phyloP scores from a whole-genome alignment of 352 stramenopile species.

The Elongisporangium anandrum region DNA sequence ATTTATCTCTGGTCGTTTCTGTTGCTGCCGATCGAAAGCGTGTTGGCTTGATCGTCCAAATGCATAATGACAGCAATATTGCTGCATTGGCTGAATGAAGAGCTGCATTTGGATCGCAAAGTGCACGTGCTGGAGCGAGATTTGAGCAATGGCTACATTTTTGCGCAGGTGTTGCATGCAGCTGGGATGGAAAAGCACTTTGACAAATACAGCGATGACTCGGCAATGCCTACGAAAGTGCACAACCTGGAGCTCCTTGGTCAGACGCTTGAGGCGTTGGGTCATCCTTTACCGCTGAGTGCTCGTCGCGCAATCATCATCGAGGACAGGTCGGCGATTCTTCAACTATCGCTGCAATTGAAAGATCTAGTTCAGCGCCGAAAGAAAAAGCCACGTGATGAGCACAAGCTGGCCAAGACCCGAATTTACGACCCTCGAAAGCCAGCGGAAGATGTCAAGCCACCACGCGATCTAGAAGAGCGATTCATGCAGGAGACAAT shows the following conservation, averaged over 20 bases:
- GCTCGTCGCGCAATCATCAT: constrained; percentile 58
- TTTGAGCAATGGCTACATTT: constrained; percentile 63
- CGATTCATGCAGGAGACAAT: constrained; percentile 41
- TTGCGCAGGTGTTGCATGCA: constrained; percentile 53
- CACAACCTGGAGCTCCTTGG: constrained; percentile 59
- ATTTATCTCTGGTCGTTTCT: constrained; percentile 23
- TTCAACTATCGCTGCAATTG: constrained; percentile 58
- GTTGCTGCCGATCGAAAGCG: neutral
- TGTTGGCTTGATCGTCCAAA: neutral
- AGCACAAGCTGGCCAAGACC: neutral
- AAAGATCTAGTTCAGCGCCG: constrained; percentile 42
- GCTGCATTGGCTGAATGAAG: constrained; percentile 64
- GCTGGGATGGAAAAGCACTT: constrained; percentile 43
- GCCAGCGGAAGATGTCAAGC: constrained; percentile 4
- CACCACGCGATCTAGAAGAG: constrained; percentile 43
- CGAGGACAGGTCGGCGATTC: constrained; percentile 45
- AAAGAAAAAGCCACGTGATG: constrained; percentile 11
- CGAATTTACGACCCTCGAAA: neutral
- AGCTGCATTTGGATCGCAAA: constrained; percentile 40
- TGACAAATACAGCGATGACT: constrained; percentile 36
- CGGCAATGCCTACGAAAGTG: constrained; percentile 32
- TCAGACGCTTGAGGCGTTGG: constrained; percentile 25
- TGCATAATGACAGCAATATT: constrained; percentile 48
- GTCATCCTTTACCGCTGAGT: constrained; percentile 35
- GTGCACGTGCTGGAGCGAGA: constrained; percentile 55